phyloP scores from a whole-genome alignment of 495 filamentous ascomycete genomes.

The Evernia prunastri region DNA sequence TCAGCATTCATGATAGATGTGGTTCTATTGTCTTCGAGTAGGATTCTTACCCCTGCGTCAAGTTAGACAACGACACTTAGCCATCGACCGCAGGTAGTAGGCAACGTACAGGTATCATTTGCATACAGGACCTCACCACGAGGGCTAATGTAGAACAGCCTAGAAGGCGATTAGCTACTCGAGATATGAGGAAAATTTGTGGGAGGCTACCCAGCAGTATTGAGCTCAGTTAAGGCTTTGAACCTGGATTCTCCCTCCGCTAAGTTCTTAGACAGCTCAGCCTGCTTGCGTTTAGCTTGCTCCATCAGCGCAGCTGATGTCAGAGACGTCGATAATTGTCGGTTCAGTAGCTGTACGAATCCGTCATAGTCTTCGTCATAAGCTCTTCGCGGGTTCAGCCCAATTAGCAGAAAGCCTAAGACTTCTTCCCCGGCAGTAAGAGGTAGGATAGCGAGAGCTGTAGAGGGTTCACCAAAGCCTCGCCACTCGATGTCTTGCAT shows the following conservation, averaged over 20 bases:
- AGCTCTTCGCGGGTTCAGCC: background rate
- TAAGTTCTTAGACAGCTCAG: constrained; percentile 59
- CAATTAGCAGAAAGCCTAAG: background rate
- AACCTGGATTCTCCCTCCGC: constrained; percentile 65
- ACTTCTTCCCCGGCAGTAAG: constrained; percentile 56
- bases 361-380: background rate
- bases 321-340: constrained; percentile 61
- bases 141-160: constrained; percentile 63
- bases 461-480: constrained; percentile 56
- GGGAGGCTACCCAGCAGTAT: background rate
- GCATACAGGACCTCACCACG: constrained; percentile 56
- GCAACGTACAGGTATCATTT: constrained; percentile 66
- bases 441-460: constrained; percentile 58
- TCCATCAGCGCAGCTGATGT: constrained; percentile 65
- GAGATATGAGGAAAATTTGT: background rate
- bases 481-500: constrained; percentile 54
- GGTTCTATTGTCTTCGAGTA: background rate
- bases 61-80: background rate
- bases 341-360: constrained; percentile 50
- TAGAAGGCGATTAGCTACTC: constrained; percentile 32
- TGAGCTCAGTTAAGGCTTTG: constrained; percentile 30
- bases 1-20: background rate
- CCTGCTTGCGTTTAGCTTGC: constrained; percentile 59
- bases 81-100: constrained; percentile 49
- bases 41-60: background rate